A percentile compares a stretch with the other conserved stretches of the same genome.
Conservation (phyloP, 1,139 yeast species). For the Sugiyamaella pinicola region DNA sequence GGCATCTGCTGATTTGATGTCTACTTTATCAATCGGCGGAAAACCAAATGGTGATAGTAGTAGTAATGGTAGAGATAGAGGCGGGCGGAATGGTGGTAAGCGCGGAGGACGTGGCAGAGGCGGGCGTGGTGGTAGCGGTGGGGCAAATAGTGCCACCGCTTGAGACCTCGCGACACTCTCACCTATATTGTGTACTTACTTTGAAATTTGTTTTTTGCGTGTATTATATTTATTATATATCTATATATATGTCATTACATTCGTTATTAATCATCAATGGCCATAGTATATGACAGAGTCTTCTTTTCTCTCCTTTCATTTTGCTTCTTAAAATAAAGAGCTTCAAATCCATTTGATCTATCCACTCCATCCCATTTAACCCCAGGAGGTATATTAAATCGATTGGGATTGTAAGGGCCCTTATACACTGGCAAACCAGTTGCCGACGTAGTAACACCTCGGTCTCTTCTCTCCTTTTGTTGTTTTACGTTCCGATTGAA, state of each 20-base stretch:
- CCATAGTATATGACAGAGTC: conserved; percentile 45
- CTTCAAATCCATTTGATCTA: conserved; percentile 88
- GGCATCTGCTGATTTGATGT: conserved; percentile 40
- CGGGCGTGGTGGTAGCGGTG: conserved; percentile 19
- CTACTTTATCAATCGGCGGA: conserved; percentile 33
- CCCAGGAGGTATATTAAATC: conserved; percentile 81
- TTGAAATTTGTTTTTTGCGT: neutral
- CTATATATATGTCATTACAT: conserved; percentile 5
- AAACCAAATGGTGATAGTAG: conserved; percentile 14
- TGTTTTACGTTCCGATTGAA: conserved; percentile 42
- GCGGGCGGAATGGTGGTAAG: conserved; percentile 39
- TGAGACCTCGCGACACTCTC: neutral
- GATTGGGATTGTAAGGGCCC: conserved; percentile 61
- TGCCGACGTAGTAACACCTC: neutral
- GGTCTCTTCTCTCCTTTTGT: conserved; percentile 18
- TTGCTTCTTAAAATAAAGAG: conserved; percentile 58
- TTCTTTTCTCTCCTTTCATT: conserved; percentile 48
- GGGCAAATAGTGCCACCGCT: conserved; percentile 6
- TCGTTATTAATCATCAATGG: conserved; percentile 32
- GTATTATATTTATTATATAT: conserved; percentile 6
- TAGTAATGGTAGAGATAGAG: conserved; percentile 29
- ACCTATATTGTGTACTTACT: neutral
- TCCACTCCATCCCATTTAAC: conserved; percentile 92
- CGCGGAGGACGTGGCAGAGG: conserved; percentile 28
- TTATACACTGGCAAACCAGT: conserved; percentile 48